Evolutionary conservation across 2,329 filamentous ascomycete species (phyloP).

Genomic region (Phialophora tarda): DNA sequence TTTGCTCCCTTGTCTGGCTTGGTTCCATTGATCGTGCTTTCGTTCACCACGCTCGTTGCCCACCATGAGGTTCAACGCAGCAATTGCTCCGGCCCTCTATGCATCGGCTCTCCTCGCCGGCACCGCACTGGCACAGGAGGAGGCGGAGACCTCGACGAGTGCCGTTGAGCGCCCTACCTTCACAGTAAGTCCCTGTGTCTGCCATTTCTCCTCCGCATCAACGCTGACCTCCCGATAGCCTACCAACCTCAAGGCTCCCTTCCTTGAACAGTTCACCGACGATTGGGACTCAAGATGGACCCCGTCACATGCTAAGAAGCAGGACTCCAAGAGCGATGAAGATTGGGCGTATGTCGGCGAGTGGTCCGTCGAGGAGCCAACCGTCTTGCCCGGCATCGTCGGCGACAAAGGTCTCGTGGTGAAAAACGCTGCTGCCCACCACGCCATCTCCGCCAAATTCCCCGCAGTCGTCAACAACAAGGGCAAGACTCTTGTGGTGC

Average conservation of each 20-base stretch:
- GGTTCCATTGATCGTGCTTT: slow-evolving; percentile 25
- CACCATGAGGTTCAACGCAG: slow-evolving; percentile 84
- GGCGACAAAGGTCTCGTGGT: slow-evolving; percentile 96
- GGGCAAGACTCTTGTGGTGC: slow-evolving; percentile 93
- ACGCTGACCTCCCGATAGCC: slow-evolving; percentile 63
- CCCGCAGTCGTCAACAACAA: slow-evolving; percentile 95
- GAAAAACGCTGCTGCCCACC: slow-evolving; percentile 97
- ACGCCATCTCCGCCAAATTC: slow-evolving; percentile 99
- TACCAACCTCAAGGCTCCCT: slow-evolving; percentile 84
- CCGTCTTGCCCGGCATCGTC: slow-evolving; percentile 86
- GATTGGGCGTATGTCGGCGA: slow-evolving; percentile 98
- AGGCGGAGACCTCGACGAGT: slow-evolving; percentile 56
- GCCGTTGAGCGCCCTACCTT: slow-evolving; percentile 76
- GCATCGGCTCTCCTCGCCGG: slow-evolving; percentile 71
- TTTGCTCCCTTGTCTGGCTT: slow-evolving; percentile 31
- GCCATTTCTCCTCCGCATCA: not conserved
- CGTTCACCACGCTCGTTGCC: slow-evolving; percentile 36
- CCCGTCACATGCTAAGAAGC: slow-evolving; percentile 95
- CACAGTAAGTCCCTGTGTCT: slow-evolving; percentile 68
- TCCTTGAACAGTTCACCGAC: slow-evolving; percentile 98
- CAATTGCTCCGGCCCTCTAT: slow-evolving; percentile 72
- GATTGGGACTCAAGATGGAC: slow-evolving; percentile 96
- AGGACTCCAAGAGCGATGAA: slow-evolving; percentile 76
- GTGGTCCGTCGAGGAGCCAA: slow-evolving; percentile 95
- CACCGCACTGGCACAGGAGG: slow-evolving; percentile 71